A percentile compares a stretch with the other conserved stretches of the same genome.
These are phyloP conservation scores for Blastocystis sp. DNA, from an alignment of 352 stramenopile genomes.

Conservation along the genomic window DNA sequence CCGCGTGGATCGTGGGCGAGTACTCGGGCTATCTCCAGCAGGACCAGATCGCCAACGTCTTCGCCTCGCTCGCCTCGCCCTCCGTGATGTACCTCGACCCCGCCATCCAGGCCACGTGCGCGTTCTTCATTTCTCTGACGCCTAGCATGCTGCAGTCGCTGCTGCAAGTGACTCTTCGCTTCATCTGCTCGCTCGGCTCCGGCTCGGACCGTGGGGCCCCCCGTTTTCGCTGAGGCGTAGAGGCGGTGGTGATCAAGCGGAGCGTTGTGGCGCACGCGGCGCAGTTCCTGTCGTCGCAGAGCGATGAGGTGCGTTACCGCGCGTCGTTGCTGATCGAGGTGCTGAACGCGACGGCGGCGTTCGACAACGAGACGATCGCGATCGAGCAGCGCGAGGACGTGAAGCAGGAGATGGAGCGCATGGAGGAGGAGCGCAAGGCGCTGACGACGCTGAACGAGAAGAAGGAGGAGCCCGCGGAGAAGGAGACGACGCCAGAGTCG, in stretches of 20 bases:
- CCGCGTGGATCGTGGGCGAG: slow-evolving; percentile 95
- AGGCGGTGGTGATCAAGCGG: slow-evolving; percentile 35
- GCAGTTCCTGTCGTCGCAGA: slow-evolving; percentile 19
- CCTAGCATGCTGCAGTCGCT: slow-evolving; percentile 66
- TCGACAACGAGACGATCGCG: slow-evolving; percentile 41
- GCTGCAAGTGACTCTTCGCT: slow-evolving; percentile 11
- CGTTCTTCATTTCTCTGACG: slow-evolving; percentile 51
- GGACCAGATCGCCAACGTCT: not conserved
- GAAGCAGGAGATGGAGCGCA: slow-evolving; percentile 65
- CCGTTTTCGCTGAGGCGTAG: not conserved
- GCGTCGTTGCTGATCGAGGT: slow-evolving; percentile 80
- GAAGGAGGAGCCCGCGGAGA: slow-evolving; percentile 71
- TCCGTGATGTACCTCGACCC: slow-evolving; percentile 43
- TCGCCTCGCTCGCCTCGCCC: slow-evolving; percentile 13
- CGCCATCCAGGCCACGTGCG: slow-evolving; percentile 35
- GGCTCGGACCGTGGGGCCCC: slow-evolving; percentile 7
- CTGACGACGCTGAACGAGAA: slow-evolving; percentile 62
- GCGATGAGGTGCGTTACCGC: slow-evolving; percentile 78
- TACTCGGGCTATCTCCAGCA: slow-evolving; percentile 76
- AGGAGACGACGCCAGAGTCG: slow-evolving; percentile 75
- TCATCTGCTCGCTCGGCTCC: slow-evolving; percentile 7
- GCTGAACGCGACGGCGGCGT: slow-evolving; percentile 79
- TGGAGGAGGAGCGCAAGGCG: slow-evolving; percentile 69
- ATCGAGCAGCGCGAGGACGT: slow-evolving; percentile 75
- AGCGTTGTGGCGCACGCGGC: slow-evolving; percentile 3